Evolutionary conservation across 768 basidiomycete species (phyloP), one percentile per base, ranked within the genome.

Genomic region (Suillus spraguei): DNA sequence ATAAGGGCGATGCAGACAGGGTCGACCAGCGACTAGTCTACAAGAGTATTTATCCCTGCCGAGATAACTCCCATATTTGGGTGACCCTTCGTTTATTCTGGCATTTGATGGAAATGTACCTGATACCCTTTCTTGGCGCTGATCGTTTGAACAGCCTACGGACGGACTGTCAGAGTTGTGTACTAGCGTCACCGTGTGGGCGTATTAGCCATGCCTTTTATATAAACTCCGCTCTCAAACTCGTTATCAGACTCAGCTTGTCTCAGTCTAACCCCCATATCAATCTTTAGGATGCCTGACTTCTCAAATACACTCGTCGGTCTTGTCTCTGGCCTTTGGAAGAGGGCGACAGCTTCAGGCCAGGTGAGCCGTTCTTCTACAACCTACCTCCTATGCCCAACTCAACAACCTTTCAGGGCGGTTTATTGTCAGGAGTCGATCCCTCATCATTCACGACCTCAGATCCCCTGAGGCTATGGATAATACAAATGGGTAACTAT

Each of bases 391-490:
- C 10, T 20, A 28, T 58, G 1, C 17, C 17, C 22, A 38, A 38
- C 39, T 58, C 4, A 58, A 58, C 9, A 5, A 58, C 10, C 5
- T 22, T 49, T 20, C 54, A 93, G 89, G 91, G 90, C 22, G 92
- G 92, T 8, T 77, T 96, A 35, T 74, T 96, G 61, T 86, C 80
- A 50, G 94, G 94, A 0, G 82, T 86, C 59, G 87, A 95, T 69
- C 94, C 94, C 0, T 80, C 87, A 0, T 74, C 77, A 3, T 87
- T 88, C 75, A 89, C 90, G 63, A 66, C 81, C 1, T 63, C 74
- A 1, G 92, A 95, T 71, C 94, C 95, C 8, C 70, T 95, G 65
- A 79, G 88, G 17, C 70, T 92, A 71, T 92, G 89, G 89, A 88
- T 90, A 63, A 83, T 92, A 55, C 90, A 92, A 85, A 82, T 91